These are phyloP conservation scores for Herpetomonas samuelpessoai DNA, from an alignment of 208 protist species.

Conservation along the genomic window DNA sequence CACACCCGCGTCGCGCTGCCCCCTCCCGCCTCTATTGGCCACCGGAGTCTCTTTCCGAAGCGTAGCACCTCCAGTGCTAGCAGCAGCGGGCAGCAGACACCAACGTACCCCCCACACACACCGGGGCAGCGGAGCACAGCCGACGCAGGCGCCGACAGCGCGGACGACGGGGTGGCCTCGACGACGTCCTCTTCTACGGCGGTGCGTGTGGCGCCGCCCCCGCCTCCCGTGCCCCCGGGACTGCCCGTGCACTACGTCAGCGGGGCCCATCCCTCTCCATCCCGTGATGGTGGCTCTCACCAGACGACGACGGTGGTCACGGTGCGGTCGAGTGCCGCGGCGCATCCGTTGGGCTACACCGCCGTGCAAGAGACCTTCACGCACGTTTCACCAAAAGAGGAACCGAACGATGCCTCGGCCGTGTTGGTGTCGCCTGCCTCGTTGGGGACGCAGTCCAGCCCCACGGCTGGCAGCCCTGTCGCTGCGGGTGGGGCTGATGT, in stretches of 20 bases:
- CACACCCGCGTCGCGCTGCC: conserved; percentile 13
- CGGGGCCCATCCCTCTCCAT: background rate
- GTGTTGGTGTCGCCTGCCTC: background rate
- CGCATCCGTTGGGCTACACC: background rate
- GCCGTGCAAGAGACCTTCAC: background rate
- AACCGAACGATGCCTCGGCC: background rate
- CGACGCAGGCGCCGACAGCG: background rate
- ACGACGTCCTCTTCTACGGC: conserved; percentile 21
- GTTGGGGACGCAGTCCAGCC: too few relatives aligned
- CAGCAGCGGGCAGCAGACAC: too few relatives aligned
- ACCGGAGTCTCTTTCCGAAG: background rate
- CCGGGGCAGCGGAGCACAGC: too few relatives aligned
- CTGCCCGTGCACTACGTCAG: background rate
- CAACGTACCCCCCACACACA: too few relatives aligned
- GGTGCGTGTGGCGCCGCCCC: conserved; percentile 17
- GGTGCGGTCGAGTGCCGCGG: background rate
- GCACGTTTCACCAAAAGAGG: background rate
- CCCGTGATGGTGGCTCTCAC: background rate
- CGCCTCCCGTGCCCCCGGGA: conserved; percentile 4
- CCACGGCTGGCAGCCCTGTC: background rate
- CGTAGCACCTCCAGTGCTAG: background rate
- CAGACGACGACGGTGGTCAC: background rate
- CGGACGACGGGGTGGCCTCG: conserved; percentile 3
- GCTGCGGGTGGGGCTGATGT: conserved; percentile 10
- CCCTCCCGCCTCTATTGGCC: background rate